These are phyloP conservation scores for Claviceps africana DNA, from an alignment of 2,329 filamentous ascomycete species.

Conservation along the genomic window DNA sequence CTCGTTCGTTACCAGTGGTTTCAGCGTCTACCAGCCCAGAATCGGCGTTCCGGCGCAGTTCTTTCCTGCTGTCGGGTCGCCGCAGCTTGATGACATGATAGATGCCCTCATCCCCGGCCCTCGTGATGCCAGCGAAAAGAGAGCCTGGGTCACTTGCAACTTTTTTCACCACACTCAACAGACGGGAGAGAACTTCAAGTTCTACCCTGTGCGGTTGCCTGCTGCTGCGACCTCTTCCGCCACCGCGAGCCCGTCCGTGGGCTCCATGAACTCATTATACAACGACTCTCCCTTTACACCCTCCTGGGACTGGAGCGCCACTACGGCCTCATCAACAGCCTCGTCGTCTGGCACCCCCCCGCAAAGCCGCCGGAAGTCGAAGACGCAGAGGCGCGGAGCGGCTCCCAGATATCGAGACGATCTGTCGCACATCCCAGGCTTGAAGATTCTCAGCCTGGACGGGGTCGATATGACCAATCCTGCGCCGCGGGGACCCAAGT, in stretches of 20 bases:
- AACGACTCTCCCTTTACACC: slow-evolving; percentile 36
- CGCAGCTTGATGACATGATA: slow-evolving; percentile 48
- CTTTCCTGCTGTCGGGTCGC: slow-evolving; percentile 47
- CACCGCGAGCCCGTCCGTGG: slow-evolving; percentile 25
- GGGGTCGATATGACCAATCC: slow-evolving; percentile 49
- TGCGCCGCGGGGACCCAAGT: slow-evolving; percentile 48
- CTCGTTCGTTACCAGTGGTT: slow-evolving; percentile 28
- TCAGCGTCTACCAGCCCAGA: slow-evolving; percentile 45
- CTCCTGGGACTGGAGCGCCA: slow-evolving; percentile 30
- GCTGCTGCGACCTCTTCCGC: slow-evolving; percentile 27
- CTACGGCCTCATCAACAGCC: slow-evolving; percentile 9
- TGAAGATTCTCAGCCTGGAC: slow-evolving; percentile 53
- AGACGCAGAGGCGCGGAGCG: slow-evolving; percentile 11
- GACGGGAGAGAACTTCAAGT: slow-evolving; percentile 47
- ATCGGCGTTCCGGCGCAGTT: slow-evolving; percentile 48
- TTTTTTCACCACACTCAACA: slow-evolving; percentile 39
- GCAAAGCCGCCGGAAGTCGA: slow-evolving; percentile 14
- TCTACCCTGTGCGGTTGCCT: slow-evolving; percentile 35
- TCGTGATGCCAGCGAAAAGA: slow-evolving; percentile 42
- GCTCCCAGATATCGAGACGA: slow-evolving; percentile 23
- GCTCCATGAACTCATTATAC: slow-evolving; percentile 34
- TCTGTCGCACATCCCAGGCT: slow-evolving; percentile 43
- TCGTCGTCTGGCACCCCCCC: slow-evolving; percentile 18
- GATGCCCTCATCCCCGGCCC: slow-evolving; percentile 41
- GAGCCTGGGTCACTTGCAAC: slow-evolving; percentile 41